A percentile compares a stretch with the other conserved stretches of the same genome.
Evolutionary conservation across 2,329 filamentous ascomycete genomes (phyloP).

Genomic region (Apiospora sp.): DNA sequence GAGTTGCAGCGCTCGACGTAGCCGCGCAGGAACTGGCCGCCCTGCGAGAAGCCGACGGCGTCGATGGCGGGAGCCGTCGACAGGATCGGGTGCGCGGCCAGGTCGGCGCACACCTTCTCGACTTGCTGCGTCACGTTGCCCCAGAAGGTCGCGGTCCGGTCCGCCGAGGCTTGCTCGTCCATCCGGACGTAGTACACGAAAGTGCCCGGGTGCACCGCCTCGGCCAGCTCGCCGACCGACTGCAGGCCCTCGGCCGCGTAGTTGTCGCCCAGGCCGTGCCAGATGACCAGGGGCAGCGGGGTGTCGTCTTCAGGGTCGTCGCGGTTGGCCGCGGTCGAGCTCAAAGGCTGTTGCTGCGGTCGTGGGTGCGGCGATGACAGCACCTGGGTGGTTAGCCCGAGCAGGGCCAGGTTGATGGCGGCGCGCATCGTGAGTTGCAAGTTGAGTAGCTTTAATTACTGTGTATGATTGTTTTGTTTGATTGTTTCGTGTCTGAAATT

Average conservation of each 20-base stretch:
- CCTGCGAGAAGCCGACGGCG: conserved; percentile 93
- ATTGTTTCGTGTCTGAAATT: not conserved
- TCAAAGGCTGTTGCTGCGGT: not conserved
- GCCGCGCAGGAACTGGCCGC: conserved; percentile 92
- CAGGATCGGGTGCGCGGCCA: conserved; percentile 79
- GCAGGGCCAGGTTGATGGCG: conserved; percentile 10
- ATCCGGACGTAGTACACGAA: conserved; percentile 83
- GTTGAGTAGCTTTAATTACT: not conserved
- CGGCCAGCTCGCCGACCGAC: conserved; percentile 73
- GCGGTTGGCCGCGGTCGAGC: not conserved
- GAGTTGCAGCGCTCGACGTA: conserved; percentile 87
- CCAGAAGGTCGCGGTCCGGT: conserved; percentile 87
- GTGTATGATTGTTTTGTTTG: not conserved
- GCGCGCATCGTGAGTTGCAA: not conserved
- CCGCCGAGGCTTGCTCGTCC: conserved; percentile 68
- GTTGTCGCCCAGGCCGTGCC: conserved; percentile 84
- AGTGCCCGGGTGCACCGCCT: conserved; percentile 80
- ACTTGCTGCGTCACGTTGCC: conserved; percentile 88
- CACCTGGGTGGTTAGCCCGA: conserved; percentile 19
- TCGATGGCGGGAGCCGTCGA: conserved; percentile 85
- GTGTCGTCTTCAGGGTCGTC: conserved; percentile 50
- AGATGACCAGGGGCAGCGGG: conserved; percentile 91
- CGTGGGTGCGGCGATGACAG: not conserved
- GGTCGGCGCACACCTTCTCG: conserved; percentile 76
- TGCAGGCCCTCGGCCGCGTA: conserved; percentile 80